These are phyloP conservation scores for Otatea glauca DNA, from an alignment of 176 grass and related monocot species.

Conservation along the genomic window DNA sequence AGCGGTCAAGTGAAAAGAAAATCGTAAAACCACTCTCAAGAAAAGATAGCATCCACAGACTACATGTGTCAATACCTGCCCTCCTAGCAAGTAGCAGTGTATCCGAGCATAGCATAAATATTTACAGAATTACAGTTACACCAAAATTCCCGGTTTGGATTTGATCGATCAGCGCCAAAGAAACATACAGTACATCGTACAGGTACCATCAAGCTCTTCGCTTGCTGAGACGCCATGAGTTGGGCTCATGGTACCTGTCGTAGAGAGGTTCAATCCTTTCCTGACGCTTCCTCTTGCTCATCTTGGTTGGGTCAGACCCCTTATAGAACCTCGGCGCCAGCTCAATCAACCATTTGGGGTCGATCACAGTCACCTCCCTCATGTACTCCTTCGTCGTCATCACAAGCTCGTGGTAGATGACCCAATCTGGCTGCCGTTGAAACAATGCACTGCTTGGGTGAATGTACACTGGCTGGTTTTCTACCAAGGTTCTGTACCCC, in stretches of 20 bases:
- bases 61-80: constrained; percentile 22
- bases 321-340: constrained; percentile 88
- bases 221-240: constrained; percentile 95
- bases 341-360: constrained; percentile 85
- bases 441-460: constrained; percentile 86
- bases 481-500: constrained; percentile 86
- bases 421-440: constrained; percentile 93
- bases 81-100: not conserved
- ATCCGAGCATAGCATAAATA: constrained; percentile 13
- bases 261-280: constrained; percentile 94
- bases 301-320: constrained; percentile 71
- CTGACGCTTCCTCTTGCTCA: constrained; percentile 91
- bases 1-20: not conserved
- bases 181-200: constrained; percentile 18
- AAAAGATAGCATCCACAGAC: not conserved
- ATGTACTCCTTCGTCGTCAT: constrained; percentile 96
- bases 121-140: constrained; percentile 48
- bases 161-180: not conserved
- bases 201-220: constrained; percentile 66
- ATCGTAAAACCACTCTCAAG: not conserved
- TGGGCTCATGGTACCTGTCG: constrained; percentile 88
- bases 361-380: constrained; percentile 80
- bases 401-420: constrained; percentile 87
- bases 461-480: constrained; percentile 92
- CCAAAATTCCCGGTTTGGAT: constrained; percentile 42